Evolutionary conservation across 78 protist genomes (phyloP).

Genomic region (Chrysochromulina tobinii): DNA sequence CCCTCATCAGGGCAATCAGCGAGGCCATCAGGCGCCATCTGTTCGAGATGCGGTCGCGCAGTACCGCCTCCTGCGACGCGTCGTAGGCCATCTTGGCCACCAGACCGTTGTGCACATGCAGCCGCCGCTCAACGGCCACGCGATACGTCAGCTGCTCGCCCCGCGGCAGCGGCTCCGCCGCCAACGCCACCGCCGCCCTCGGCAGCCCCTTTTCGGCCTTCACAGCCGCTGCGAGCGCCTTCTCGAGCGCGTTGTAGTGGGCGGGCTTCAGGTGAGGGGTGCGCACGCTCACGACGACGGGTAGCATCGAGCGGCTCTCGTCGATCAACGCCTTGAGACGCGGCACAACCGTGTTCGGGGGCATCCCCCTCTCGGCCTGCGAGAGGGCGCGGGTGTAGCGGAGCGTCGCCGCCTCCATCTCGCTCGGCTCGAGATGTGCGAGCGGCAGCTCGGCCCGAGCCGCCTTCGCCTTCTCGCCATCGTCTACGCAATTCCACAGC

Average conservation of each 20-base stretch:
- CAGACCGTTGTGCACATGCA: constrained; percentile 3
- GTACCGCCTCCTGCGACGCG: constrained; percentile 62
- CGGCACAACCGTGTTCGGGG: constrained; percentile 69
- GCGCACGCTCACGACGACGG: constrained; percentile 76
- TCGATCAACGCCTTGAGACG: constrained; percentile 59
- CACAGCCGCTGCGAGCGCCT: constrained; percentile 40
- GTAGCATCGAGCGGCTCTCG: constrained; percentile 62
- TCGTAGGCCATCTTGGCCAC: constrained; percentile 49
- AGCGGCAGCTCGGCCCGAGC: constrained; percentile 59
- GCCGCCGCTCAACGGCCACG: not conserved
- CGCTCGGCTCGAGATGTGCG: constrained; percentile 45
- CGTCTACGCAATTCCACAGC: constrained; percentile 75
- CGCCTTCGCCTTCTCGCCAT: constrained; percentile 52
- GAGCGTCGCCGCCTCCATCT: not conserved
- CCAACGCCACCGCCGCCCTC: too few relatives aligned
- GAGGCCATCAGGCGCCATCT: too few relatives aligned
- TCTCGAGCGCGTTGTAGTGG: constrained; percentile 73
- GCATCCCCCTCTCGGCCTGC: not conserved
- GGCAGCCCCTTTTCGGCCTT: too few relatives aligned
- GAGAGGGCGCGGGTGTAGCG: not conserved
- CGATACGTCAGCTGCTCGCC: not conserved
- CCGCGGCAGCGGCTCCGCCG: not conserved
- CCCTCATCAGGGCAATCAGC: too few relatives aligned
- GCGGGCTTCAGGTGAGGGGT: constrained; percentile 75
- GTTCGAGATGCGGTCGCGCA: not conserved